Percentiles rank a stretch among this genome's conserved stretches.
phyloP scores from a whole-genome alignment of 1,139 yeast genomes.

The Geotrichum klebahnii region DNA sequence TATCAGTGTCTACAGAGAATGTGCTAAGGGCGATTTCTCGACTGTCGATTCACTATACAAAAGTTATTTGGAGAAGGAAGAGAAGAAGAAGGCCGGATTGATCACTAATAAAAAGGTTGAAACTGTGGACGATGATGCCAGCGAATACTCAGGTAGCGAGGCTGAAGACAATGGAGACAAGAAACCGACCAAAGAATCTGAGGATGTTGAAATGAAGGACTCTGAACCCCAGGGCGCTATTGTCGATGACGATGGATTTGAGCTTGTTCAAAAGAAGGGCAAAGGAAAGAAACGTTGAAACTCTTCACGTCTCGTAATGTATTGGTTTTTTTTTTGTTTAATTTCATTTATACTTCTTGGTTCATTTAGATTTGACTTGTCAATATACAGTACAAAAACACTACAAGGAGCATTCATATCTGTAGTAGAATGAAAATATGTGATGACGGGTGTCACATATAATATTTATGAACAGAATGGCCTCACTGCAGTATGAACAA shows the following conservation, averaged over 20 bases:
- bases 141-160: slow-evolving; percentile 47
- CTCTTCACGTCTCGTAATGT: too few species aligned
- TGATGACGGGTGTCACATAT: too few species aligned
- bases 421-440: too few species aligned
- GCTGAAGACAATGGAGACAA: slow-evolving; percentile 43
- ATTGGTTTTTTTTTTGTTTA: too few species aligned
- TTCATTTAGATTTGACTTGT: too few species aligned
- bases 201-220: slow-evolving; percentile 35
- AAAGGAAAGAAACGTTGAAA: slow-evolving; percentile 23
- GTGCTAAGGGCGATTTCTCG: slow-evolving; percentile 49
- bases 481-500: too few species aligned
- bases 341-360: too few species aligned
- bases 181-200: slow-evolving; percentile 44
- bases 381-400: too few species aligned
- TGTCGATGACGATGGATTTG: slow-evolving; percentile 91
- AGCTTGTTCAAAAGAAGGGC: slow-evolving; percentile 62
- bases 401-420: too few species aligned
- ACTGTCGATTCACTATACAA: slow-evolving; percentile 57
- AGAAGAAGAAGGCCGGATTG: slow-evolving; percentile 40
- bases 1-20: slow-evolving; percentile 62
- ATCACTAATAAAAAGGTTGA: slow-evolving; percentile 32
- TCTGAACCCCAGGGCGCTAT: slow-evolving; percentile 49
- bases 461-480: too few species aligned
- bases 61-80: slow-evolving; percentile 55
- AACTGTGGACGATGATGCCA: slow-evolving; percentile 49